Percentiles rank a stretch among this genome's conserved stretches.
These are phyloP conservation scores for Polygonum maritimum DNA, from an alignment of 148 eudicot species.

Conservation along the genomic window DNA sequence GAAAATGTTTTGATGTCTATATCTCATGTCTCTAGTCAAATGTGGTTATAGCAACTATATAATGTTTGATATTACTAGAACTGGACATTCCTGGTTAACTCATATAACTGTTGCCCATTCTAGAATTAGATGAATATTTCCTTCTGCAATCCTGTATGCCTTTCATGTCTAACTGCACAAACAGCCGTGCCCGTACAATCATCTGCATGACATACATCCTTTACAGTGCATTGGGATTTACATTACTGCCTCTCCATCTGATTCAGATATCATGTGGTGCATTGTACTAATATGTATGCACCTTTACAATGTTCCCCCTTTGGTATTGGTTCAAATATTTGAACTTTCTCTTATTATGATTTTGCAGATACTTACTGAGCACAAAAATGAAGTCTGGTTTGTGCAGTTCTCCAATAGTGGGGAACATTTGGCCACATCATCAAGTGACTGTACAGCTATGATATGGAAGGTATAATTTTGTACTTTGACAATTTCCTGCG, in stretches of 20 bases:
- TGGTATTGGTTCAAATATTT: not conserved
- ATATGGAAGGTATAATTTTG: conserved; percentile 73
- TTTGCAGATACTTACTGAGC: conserved; percentile 67
- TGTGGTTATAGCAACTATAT: not conserved
- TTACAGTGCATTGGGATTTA: not conserved
- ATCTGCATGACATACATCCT: not conserved
- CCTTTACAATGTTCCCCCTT: not conserved
- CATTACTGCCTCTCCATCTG: not conserved
- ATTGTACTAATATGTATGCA: not conserved
- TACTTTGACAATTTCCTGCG: not conserved
- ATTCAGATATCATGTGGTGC: not conserved
- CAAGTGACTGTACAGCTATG: conserved; percentile 82
- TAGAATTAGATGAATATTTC: not conserved
- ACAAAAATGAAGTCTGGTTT: conserved; percentile 90
- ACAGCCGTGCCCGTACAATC: not conserved
- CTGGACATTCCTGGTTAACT: not conserved
- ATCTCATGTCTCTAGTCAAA: not conserved
- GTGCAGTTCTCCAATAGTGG: conserved; percentile 88
- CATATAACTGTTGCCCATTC: not conserved
- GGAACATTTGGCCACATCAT: conserved; percentile 78
- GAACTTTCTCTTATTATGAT: not conserved
- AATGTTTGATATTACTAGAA: not conserved
- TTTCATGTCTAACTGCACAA: not conserved
- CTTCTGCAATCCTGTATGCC: not conserved
- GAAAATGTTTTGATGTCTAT: not conserved